phyloP scores from a whole-genome alignment of 148 eudicot genomes.

The Fagopyrum homotropicum region DNA sequence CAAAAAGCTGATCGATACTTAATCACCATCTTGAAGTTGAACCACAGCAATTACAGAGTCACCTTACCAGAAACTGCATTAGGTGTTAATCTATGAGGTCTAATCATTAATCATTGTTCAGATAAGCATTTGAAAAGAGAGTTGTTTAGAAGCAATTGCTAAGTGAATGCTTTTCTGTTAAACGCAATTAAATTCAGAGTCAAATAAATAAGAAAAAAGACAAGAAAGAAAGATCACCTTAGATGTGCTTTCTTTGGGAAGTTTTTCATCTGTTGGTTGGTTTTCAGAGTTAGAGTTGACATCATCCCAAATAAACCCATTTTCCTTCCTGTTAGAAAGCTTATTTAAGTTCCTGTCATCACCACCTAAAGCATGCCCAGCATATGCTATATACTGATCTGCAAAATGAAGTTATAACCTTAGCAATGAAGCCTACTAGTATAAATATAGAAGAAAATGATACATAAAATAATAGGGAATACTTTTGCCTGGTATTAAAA shows the following conservation, averaged over 20 bases:
- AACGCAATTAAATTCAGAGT: not conserved
- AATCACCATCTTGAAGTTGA: not conserved
- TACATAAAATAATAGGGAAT: not conserved
- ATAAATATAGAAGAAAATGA: not conserved
- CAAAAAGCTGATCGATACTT: not conserved
- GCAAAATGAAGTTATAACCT: slow-evolving; percentile 18
- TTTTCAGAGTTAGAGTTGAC: slow-evolving; percentile 37
- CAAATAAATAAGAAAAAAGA: not conserved
- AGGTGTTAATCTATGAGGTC: not conserved
- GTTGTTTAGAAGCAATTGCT: not conserved
- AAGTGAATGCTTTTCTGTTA: not conserved
- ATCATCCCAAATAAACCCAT: slow-evolving; percentile 80
- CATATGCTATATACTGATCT: slow-evolving; percentile 58
- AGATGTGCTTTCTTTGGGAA: slow-evolving; percentile 45
- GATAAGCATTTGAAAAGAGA: not conserved
- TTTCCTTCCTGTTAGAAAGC: slow-evolving; percentile 42
- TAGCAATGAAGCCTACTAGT: not conserved
- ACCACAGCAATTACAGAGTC: not conserved
- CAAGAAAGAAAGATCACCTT: slow-evolving; percentile 38
- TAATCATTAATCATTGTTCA: not conserved
- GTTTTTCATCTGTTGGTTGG: slow-evolving; percentile 34
- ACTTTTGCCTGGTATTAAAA: not conserved
- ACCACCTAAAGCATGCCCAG: slow-evolving; percentile 33
- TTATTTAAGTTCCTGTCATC: slow-evolving; percentile 44
- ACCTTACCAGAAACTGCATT: not conserved